These are phyloP conservation scores for Gliomastix tumulicola DNA, from an alignment of 2,329 filamentous ascomycete species.

Conservation along the genomic window DNA sequence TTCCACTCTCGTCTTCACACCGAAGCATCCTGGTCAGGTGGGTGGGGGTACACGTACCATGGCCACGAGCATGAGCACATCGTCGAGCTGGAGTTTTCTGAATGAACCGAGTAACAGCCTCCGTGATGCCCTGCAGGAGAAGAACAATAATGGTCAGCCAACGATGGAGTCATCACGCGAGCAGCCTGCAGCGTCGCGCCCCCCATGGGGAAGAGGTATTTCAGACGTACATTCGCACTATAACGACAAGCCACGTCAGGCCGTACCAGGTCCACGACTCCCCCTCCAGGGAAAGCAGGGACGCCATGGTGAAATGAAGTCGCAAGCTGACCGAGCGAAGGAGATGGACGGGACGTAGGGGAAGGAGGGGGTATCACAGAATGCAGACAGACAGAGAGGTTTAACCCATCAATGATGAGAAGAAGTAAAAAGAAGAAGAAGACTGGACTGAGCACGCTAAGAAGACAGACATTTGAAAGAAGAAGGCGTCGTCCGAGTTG, in stretches of 20 bases:
- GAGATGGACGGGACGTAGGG: too few relatives aligned
- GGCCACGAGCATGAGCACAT: conserved; percentile 5
- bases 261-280: conserved; percentile 8
- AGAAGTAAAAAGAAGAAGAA: too few relatives aligned
- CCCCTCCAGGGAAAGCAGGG: conserved; percentile 4
- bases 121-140: conserved; percentile 3
- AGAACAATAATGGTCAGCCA: background rate
- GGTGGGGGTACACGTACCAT: too few relatives aligned
- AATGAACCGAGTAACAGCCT: conserved; percentile 6
- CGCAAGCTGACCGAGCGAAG: too few relatives aligned
- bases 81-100: conserved; percentile 6
- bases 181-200: background rate
- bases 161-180: background rate
- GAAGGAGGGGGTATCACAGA: too few relatives aligned
- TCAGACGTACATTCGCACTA: conserved; percentile 6
- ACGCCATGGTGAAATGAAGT: too few relatives aligned
- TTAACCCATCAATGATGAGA: too few relatives aligned
- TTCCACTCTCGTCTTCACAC: too few relatives aligned
- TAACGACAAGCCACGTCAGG: conserved; percentile 4
- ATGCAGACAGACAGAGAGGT: too few relatives aligned
- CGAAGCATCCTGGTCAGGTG: too few relatives aligned
- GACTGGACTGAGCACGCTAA: conserved; percentile 42
- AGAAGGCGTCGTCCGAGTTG: too few relatives aligned
- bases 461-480: conserved; percentile 2
- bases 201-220: too few relatives aligned